Base-by-base conservation (phyloP, 352 stramenopile genomes). In the Globisporangium okanoganense region DNA sequence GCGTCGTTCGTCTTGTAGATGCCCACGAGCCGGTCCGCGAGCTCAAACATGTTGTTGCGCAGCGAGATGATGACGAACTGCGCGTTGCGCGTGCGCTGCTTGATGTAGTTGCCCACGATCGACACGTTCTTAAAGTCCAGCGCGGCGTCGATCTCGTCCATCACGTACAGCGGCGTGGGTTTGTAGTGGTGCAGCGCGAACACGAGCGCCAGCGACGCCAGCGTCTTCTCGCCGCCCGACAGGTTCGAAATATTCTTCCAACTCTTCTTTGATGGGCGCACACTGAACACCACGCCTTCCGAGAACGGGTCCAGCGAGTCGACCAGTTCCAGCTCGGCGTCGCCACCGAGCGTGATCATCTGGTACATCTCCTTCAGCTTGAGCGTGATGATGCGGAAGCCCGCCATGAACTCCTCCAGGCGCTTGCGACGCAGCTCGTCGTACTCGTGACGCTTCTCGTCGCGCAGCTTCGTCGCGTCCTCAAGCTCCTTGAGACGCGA, bases 281-380 rank as follows among this genome's bases (percentile, higher is more conserved):
- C 98, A 61, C 92, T 99, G 72, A 99, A 99, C 2, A 99, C 97
- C 56, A 99, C 97, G 35, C 97, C 98, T 70, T 99, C 96, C 3
- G 94, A 98, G 79, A 99, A 99, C 38, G 98, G 98, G 78, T 99
- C 97, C 45, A 99, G 72, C 6, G 96, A 99, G 70, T 99, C 97
- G 8, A 99, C 96, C 20, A 99, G 92, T 69, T 99, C 97, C 20
- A 99, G 73, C 70, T 99, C 97, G 6, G 98, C 98, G 76, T 99
- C 97, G 35, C 95, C 95, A 31, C 95, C 95, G 10, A 98, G 78
- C 8, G 94, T 98, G 65, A 98, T 98, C 95, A 99, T 99, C 77
- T 99, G 97, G 68, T 99, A 99, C 97, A 99, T 99, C 68, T 99
- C 98, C 82, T 99, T 99, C 20, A 99, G 82, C 72, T 99, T 99